A percentile compares a stretch with the other conserved stretches of the same genome.
Conservation (phyloP, 2,329 filamentous ascomycete genomes). For the Alternaria sp. region DNA sequence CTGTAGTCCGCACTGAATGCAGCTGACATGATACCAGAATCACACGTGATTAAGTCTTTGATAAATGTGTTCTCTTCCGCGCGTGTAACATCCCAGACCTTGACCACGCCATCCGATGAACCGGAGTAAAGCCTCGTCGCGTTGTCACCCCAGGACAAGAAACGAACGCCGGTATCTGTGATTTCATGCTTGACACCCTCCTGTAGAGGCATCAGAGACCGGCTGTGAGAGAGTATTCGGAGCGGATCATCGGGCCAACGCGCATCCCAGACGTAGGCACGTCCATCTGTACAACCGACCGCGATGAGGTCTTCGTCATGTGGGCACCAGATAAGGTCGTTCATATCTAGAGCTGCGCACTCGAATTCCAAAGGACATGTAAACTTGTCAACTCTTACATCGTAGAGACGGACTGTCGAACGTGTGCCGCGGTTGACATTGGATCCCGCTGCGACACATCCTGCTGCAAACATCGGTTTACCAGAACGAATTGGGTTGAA, state of each 20-base stretch:
- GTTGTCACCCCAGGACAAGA: slow-evolving; percentile 65
- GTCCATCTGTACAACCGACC: slow-evolving; percentile 68
- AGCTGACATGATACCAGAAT: slow-evolving; percentile 66
- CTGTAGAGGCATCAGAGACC: slow-evolving; percentile 60
- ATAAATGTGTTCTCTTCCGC: slow-evolving; percentile 61
- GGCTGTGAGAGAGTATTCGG: slow-evolving; percentile 61
- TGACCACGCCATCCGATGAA: slow-evolving; percentile 68
- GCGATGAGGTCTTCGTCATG: slow-evolving; percentile 62
- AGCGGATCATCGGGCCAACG: slow-evolving; percentile 58
- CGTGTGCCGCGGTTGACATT: slow-evolving; percentile 53
- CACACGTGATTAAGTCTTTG: slow-evolving; percentile 59
- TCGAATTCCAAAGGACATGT: slow-evolving; percentile 57
- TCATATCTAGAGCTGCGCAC: slow-evolving; percentile 68
- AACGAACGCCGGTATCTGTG: slow-evolving; percentile 66
- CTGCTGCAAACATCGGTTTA: slow-evolving; percentile 62
- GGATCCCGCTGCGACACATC: slow-evolving; percentile 55
- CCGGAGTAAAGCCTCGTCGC: slow-evolving; percentile 65
- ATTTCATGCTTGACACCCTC: slow-evolving; percentile 57
- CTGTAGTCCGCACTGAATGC: slow-evolving; percentile 65
- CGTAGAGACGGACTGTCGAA: slow-evolving; percentile 64
- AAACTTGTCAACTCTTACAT: slow-evolving; percentile 47
- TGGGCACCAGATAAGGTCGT: slow-evolving; percentile 65
- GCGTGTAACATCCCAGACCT: slow-evolving; percentile 66
- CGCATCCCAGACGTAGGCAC: slow-evolving; percentile 68
- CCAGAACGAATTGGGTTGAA: slow-evolving; percentile 60